A percentile compares a stretch with the other conserved stretches of the same genome.
Evolutionary conservation across 371 early-diverging fungal species (phyloP).

Genomic region (Parasitella parasitica): DNA sequence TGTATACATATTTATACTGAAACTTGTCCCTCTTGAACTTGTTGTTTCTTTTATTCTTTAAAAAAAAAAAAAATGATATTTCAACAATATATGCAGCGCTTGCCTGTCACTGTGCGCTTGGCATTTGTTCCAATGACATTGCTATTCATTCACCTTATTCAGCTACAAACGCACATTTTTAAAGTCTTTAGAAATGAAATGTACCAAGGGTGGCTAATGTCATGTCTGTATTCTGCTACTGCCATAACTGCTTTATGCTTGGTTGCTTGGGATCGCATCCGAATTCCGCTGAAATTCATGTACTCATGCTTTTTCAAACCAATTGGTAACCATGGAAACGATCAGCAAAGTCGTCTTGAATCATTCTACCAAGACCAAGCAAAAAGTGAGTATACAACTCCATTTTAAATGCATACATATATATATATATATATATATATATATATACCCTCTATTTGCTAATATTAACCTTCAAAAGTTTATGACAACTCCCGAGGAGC

Average conservation of each 20-base stretch:
- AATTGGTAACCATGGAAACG: slow-evolving; percentile 58
- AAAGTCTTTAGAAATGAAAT: not conserved
- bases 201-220: slow-evolving; percentile 15
- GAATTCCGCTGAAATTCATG: slow-evolving; percentile 54
- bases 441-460: no score
- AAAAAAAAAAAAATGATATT: slow-evolving; percentile 9
- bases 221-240: slow-evolving; percentile 13
- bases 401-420: no score
- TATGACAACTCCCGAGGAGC: slow-evolving; percentile 63
- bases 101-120: slow-evolving; percentile 8
- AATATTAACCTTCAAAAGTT: slow-evolving; percentile 25
- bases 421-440: no score
- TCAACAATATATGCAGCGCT: slow-evolving; percentile 12
- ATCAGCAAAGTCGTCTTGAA: slow-evolving; percentile 67
- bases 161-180: not conserved
- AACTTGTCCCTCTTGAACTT: not conserved
- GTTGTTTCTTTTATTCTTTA: slow-evolving; percentile 10
- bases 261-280: slow-evolving; percentile 38
- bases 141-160: slow-evolving; percentile 3
- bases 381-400: slow-evolving; percentile 51
- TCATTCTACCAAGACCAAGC: slow-evolving; percentile 78
- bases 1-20: not conserved
- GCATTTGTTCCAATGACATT: slow-evolving; percentile 11
- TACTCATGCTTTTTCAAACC: slow-evolving; percentile 81
- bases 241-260: slow-evolving; percentile 1